Base-by-base conservation (phyloP, 2,329 filamentous ascomycete genomes). In the Calonectria ilicicola region DNA sequence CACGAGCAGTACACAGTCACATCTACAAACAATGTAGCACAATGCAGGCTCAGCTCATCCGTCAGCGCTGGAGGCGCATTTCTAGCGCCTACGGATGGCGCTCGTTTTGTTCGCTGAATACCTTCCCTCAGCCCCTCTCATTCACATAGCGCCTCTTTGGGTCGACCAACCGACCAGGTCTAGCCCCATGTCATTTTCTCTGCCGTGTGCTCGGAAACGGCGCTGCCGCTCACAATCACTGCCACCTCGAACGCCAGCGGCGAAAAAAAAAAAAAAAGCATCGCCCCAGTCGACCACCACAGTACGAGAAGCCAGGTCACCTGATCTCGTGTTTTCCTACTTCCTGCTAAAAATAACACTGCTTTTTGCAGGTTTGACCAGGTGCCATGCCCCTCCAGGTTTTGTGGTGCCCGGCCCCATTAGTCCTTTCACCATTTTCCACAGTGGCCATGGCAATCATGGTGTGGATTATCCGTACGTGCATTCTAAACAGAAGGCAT, bases 261-360 rank as follows among this genome's bases (percentile, higher is more conserved):
- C 56, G 66, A 63, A 64, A 72, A 70, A 67, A 65, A 71, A 38
- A 69, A 65, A 66, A 67, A 67, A 65, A 26, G 17, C 32, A 26
- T 29, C 32, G 58, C 35, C 64, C 64, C 64, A 35, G 65, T 69
- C 69, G 51, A 66, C 58, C 42, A 46, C 27, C 51, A 53, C 69
- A 40, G 62, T 62, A 58, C 47, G 63, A 67, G 63, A 65, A 47
- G n/a, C 27, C 17, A 12, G 51, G 21, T 76, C 80, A 81, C 80
- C 73, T 81, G 80, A 81, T 76, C 80, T 81, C 80, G 80, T 81
- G 80, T 81, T 78, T 72, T 53, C 56, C 44, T 47, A 67, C 12
- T n/a, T 42, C 26, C 23, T 63, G 51, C 78, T 80, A 80, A 79
- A 79, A 79, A 79, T 79, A 79, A 65, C 38, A 46, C 27, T 65